Conservation (phyloP, 441 rosid species). For the Gossypium davidsonii region DNA sequence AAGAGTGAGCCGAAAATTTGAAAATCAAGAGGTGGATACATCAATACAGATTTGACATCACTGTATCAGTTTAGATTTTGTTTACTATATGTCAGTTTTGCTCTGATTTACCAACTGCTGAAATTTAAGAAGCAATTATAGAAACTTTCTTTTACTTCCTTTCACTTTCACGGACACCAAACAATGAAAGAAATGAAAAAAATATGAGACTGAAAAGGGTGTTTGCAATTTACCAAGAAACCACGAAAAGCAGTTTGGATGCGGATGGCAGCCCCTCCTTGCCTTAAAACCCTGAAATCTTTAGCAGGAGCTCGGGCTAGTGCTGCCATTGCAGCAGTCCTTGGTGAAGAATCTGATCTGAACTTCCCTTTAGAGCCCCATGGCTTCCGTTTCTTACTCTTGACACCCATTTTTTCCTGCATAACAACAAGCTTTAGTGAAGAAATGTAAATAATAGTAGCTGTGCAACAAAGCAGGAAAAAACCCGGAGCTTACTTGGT, state of each 20-base stretch:
- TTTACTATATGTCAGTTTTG: not conserved
- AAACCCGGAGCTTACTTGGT: conserved; percentile 34
- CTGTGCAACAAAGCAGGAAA: not conserved
- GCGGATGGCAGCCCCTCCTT: conserved; percentile 83
- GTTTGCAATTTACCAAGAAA: conserved; percentile 58
- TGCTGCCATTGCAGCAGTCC: conserved; percentile 65
- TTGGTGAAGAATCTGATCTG: conserved; percentile 38
- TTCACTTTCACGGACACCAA: conserved; percentile 8
- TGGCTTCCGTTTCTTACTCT: conserved; percentile 76
- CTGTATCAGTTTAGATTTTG: not conserved
- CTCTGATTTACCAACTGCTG: not conserved
- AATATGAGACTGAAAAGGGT: not conserved
- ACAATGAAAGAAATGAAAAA: not conserved
- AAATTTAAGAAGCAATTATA: not conserved
- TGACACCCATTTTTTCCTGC: conserved; percentile 44
- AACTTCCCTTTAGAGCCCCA: conserved; percentile 68
- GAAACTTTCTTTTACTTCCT: not conserved
- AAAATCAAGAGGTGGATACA: not conserved
- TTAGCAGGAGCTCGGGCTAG: conserved; percentile 78
- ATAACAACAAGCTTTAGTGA: not conserved
- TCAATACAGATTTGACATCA: not conserved
- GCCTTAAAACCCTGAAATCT: conserved; percentile 66
- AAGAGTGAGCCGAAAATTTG: no score
- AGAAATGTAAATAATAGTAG: not conserved
- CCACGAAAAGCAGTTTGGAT: conserved; percentile 76